Conservation (phyloP, 2,329 filamentous ascomycete species). For the Apiospora aurea region DNA sequence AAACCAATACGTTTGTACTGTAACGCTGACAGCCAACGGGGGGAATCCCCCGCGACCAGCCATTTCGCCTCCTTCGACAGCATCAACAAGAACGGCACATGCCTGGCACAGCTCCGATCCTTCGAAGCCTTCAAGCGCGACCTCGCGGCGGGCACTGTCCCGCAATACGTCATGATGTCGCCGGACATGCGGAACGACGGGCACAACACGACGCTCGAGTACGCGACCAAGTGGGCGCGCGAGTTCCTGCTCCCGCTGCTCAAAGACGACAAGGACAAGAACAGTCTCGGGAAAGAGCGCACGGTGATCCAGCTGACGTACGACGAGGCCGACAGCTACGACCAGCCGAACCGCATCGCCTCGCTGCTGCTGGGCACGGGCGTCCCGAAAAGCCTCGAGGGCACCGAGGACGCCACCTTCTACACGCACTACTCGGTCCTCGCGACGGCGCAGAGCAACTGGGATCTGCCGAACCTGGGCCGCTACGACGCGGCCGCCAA, state of each 20-base stretch:
- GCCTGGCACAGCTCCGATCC: slow-evolving; percentile 67
- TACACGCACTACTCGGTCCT: slow-evolving; percentile 66
- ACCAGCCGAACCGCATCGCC: slow-evolving; percentile 71
- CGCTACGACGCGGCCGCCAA: slow-evolving; percentile 49
- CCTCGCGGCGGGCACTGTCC: slow-evolving; percentile 60
- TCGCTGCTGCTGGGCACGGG: slow-evolving; percentile 77
- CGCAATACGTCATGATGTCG: slow-evolving; percentile 70
- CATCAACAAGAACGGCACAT: slow-evolving; percentile 47
- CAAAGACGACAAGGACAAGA: neutral
- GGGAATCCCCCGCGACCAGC: slow-evolving; percentile 26
- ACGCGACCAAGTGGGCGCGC: slow-evolving; percentile 72
- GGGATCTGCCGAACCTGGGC: slow-evolving; percentile 60
- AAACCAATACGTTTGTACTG: neutral
- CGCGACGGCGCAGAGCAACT: slow-evolving; percentile 71
- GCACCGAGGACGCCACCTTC: slow-evolving; percentile 72
- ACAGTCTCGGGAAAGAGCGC: slow-evolving; percentile 67
- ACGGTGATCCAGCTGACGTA: slow-evolving; percentile 81
- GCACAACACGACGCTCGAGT: slow-evolving; percentile 74
- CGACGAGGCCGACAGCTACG: slow-evolving; percentile 78
- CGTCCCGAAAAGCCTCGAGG: slow-evolving; percentile 66
- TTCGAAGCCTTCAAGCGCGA: slow-evolving; percentile 68
- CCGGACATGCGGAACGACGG: slow-evolving; percentile 72
- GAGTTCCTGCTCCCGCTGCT: slow-evolving; percentile 75
- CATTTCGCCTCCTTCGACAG: slow-evolving; percentile 53
- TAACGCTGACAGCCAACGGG: slow-evolving; percentile 37